Percentiles rank a stretch among this genome's conserved stretches.
Conservation (phyloP, 2,329 filamentous ascomycete species). For the Ascocoryne sarcoides region DNA sequence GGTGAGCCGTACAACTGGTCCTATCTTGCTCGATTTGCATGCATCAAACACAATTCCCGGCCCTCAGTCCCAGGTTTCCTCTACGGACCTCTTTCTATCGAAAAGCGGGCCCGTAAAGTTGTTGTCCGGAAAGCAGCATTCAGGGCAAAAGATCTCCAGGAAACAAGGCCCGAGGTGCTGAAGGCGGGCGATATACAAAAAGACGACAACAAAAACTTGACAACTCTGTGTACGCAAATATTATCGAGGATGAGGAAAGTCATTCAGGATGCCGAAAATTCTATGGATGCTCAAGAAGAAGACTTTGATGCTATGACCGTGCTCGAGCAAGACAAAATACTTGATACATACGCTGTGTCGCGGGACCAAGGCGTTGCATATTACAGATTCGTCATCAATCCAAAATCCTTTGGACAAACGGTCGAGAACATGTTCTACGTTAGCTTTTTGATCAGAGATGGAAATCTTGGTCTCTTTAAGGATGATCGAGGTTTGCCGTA, state of each 20-base stretch:
- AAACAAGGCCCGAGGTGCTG: slow-evolving; percentile 72
- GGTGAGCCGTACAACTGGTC: slow-evolving; percentile 82
- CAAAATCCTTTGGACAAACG: slow-evolving; percentile 82
- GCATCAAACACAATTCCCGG: slow-evolving; percentile 61
- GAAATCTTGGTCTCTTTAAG: slow-evolving; percentile 62
- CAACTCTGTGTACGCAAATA: slow-evolving; percentile 69
- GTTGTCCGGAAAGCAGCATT: slow-evolving; percentile 61
- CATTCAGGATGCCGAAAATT: slow-evolving; percentile 38
- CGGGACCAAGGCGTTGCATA: slow-evolving; percentile 65
- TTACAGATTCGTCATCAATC: slow-evolving; percentile 85
- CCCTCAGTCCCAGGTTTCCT: slow-evolving; percentile 77
- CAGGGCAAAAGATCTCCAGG: slow-evolving; percentile 56
- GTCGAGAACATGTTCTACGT: slow-evolving; percentile 97
- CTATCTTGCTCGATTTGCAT: slow-evolving; percentile 69
- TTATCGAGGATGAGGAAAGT: slow-evolving; percentile 47
- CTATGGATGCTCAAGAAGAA: slow-evolving; percentile 37
- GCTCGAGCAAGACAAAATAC: slow-evolving; percentile 40
- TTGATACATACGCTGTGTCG: slow-evolving; percentile 58
- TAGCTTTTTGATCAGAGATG: slow-evolving; percentile 87
- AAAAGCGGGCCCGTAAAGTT: slow-evolving; percentile 69
- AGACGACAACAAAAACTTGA: slow-evolving; percentile 71
- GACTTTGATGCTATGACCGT: slow-evolving; percentile 41
- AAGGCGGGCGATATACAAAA: slow-evolving; percentile 62
- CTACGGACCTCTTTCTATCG: slow-evolving; percentile 77
- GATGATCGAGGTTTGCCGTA: slow-evolving; percentile 71